These are phyloP conservation scores for Cryptococcus sp. DNA, from an alignment of 1,284 basidiomycete genomes.

Conservation along the genomic window DNA sequence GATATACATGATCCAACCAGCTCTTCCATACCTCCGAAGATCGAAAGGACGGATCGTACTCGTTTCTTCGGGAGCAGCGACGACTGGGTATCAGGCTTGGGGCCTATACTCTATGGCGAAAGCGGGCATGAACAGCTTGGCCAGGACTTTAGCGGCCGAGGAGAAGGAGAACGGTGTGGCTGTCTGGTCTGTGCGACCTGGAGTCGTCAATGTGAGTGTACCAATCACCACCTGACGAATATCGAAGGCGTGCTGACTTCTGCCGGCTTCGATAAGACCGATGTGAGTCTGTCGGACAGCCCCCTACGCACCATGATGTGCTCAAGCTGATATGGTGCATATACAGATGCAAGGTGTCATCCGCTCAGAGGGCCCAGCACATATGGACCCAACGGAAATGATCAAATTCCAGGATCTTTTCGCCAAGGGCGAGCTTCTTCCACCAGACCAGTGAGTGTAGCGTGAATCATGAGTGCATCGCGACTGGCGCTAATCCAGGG, in stretches of 20 bases:
- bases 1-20: constrained; percentile 54
- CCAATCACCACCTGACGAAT: not conserved
- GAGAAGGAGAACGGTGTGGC: constrained; percentile 53
- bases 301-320: not conserved
- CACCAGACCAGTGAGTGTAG: constrained; percentile 48
- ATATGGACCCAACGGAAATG: constrained; percentile 52
- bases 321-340: not conserved
- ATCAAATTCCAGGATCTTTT: constrained; percentile 54
- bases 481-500: not conserved
- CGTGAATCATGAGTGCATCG: not conserved
- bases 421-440: constrained; percentile 54
- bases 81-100: constrained; percentile 56
- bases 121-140: constrained; percentile 58
- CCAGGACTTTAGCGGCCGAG: constrained; percentile 57
- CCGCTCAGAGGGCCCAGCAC: constrained; percentile 38
- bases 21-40: constrained; percentile 55
- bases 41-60: constrained; percentile 55
- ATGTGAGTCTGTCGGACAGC: constrained; percentile 16
- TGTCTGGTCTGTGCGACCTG: constrained; percentile 57
- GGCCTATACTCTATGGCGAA: constrained; percentile 56
- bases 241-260: not conserved
- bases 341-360: constrained; percentile 52
- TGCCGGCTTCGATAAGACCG: constrained; percentile 25
- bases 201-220: constrained; percentile 55
- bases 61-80: constrained; percentile 58